A percentile compares a stretch with the other conserved stretches of the same genome.
Evolutionary conservation across 192 early-diverging fungal species (phyloP).

Genomic region (Entomortierella chlamydospora): DNA sequence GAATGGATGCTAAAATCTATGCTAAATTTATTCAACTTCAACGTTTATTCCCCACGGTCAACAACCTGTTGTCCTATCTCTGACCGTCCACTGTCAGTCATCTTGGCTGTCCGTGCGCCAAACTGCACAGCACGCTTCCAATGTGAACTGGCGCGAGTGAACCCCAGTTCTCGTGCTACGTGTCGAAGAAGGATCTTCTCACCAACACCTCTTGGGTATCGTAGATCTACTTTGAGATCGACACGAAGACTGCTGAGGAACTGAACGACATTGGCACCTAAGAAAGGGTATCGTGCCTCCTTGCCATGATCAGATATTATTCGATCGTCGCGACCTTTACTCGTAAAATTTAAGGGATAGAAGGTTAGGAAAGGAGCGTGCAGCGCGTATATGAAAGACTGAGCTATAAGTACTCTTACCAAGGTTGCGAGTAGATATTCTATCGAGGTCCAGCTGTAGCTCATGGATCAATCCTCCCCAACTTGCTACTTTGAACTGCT

Average conservation of each 20-base stretch:
- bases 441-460: slow-evolving; percentile 84
- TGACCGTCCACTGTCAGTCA: slow-evolving; percentile 66
- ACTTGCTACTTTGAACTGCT: slow-evolving; percentile 70
- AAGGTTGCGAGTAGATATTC: slow-evolving; percentile 90
- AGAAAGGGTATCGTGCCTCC: slow-evolving; percentile 90
- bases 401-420: slow-evolving; percentile 33
- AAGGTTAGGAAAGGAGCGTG: background rate
- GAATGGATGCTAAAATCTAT: no score
- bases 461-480: slow-evolving; percentile 79
- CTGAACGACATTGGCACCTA: slow-evolving; percentile 76
- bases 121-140: slow-evolving; percentile 98
- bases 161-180: slow-evolving; percentile 76
- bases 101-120: slow-evolving; percentile 96
- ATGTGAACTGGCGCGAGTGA: slow-evolving; percentile 70
- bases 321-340: slow-evolving; percentile 88
- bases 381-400: no score
- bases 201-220: slow-evolving; percentile 83
- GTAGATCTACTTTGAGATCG: slow-evolving; percentile 84
- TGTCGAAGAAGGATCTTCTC: slow-evolving; percentile 91
- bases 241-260: slow-evolving; percentile 77
- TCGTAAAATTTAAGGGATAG: background rate
- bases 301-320: slow-evolving; percentile 88
- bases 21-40: background rate
- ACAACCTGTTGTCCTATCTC: slow-evolving; percentile 50
- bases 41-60: slow-evolving; percentile 3